phyloP scores from a whole-genome alignment of 345 rosid genomes.

The Populus euphratica region DNA sequence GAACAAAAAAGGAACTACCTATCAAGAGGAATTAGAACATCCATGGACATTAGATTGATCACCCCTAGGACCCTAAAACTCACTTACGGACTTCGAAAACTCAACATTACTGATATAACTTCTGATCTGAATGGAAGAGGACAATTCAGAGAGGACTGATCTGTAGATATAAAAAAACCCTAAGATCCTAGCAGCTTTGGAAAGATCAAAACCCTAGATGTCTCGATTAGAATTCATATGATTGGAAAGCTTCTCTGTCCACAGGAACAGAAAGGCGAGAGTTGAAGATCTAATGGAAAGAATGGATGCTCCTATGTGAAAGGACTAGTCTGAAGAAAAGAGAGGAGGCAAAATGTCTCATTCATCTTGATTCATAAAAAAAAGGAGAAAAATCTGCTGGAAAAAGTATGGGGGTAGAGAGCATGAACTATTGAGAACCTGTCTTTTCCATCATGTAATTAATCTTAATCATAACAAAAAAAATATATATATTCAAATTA shows the following conservation, averaged over 20 bases:
- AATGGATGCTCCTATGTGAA: conserved; percentile 13
- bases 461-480: not conserved
- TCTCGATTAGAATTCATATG: conserved; percentile 16
- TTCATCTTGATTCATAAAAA: conserved; percentile 20
- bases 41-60: conserved; percentile 36
- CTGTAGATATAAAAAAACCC: conserved; percentile 36
- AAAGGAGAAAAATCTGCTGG: no score
- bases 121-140: conserved; percentile 27
- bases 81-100: conserved; percentile 11
- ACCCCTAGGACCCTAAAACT: conserved; percentile 6
- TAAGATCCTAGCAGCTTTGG: conserved; percentile 31
- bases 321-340: conserved; percentile 12
- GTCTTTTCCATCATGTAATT: not conserved
- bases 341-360: conserved; percentile 4
- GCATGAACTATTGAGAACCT: not conserved
- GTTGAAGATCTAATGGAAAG: conserved; percentile 37
- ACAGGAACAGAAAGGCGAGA: not conserved
- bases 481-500: not conserved
- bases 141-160: conserved; percentile 6
- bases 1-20: not conserved
- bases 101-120: conserved; percentile 6
- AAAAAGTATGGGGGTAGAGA: not conserved
- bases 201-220: conserved; percentile 35
- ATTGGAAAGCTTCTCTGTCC: conserved; percentile 5
- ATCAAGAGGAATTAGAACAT: conserved; percentile 14